Conservation (phyloP, 495 filamentous ascomycete genomes). For the Tuber melanosporum region DNA sequence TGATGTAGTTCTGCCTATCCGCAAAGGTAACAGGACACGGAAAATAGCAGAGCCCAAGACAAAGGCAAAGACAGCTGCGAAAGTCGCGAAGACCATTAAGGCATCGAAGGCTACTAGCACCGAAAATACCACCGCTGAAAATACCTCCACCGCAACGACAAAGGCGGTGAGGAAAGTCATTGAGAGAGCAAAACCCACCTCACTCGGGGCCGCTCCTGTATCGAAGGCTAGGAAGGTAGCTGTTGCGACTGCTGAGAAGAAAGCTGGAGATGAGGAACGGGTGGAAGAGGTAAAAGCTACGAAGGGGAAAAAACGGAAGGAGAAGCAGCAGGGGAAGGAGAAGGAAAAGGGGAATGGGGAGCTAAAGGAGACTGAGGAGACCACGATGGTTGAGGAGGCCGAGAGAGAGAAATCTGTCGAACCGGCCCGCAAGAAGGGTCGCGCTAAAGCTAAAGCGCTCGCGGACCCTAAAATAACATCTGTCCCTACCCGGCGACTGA, state of each 20-base stretch:
- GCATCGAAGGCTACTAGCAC: slow-evolving; percentile 26
- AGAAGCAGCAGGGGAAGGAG: not conserved
- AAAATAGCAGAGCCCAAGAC: slow-evolving; percentile 23
- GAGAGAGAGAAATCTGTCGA: slow-evolving; percentile 46
- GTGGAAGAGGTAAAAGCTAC: slow-evolving; percentile 13
- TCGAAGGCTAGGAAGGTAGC: slow-evolving; percentile 27
- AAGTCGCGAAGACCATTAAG: slow-evolving; percentile 16
- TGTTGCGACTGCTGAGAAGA: slow-evolving; percentile 18
- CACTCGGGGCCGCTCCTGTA: slow-evolving; percentile 9
- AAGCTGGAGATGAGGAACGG: slow-evolving; percentile 24
- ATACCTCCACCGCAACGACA: not conserved
- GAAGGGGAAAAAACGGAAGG: slow-evolving; percentile 6
- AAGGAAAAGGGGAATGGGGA: slow-evolving; percentile 7
- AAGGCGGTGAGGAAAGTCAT: slow-evolving; percentile 28
- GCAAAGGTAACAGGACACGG: slow-evolving; percentile 21
- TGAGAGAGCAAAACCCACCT: slow-evolving; percentile 29
- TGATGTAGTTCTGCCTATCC: slow-evolving; percentile 30
- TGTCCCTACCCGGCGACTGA: slow-evolving; percentile 47
- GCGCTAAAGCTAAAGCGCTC: not conserved
- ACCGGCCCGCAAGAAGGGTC: slow-evolving; percentile 42
- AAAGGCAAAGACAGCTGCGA: slow-evolving; percentile 26
- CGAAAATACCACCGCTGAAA: not conserved
- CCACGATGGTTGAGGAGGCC: slow-evolving; percentile 19
- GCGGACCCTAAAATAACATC: slow-evolving; percentile 21
- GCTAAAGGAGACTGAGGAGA: slow-evolving; percentile 27